Evolutionary conservation across 192 early-diverging fungal genomes (phyloP).

Genomic region (Cetraspora pellucida): DNA sequence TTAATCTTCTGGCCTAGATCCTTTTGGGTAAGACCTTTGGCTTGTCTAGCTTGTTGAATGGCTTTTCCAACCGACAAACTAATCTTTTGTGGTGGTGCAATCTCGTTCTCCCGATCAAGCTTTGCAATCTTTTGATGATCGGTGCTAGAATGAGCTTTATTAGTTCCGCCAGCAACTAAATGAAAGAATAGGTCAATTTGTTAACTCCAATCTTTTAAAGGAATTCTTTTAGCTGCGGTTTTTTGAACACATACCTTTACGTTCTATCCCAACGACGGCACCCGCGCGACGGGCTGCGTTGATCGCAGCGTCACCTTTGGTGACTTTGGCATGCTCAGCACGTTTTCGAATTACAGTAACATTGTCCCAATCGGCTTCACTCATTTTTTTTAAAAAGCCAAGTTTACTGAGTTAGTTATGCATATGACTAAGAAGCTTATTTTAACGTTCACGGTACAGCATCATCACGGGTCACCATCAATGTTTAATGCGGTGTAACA

Average conservation of each 20-base stretch:
- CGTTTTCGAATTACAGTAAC: conserved; percentile 83
- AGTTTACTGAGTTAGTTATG: no score
- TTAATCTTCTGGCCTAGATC: conserved; percentile 86
- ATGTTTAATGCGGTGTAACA: no score
- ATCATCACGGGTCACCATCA: no score
- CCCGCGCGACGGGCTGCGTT: conserved; percentile 78
- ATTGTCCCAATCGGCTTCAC: conserved; percentile 66
- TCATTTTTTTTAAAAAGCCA: conserved; percentile 30
- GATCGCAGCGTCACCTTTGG: conserved; percentile 63
- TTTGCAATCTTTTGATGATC: conserved; percentile 83
- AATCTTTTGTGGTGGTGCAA: conserved; percentile 69
- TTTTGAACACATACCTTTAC: conserved; percentile 56
- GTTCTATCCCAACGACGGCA: conserved; percentile 70
- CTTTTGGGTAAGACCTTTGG: conserved; percentile 84
- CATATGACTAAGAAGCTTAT: no score
- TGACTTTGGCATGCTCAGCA: conserved; percentile 59
- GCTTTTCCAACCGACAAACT: conserved; percentile 74
- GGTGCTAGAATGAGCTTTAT: conserved; percentile 61
- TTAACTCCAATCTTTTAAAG: neutral
- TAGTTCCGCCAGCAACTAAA: conserved; percentile 45
- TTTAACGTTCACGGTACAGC: no score
- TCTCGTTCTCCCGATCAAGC: conserved; percentile 85
- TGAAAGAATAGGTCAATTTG: neutral
- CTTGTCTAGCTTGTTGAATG: conserved; percentile 79
- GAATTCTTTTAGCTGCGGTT: neutral